Conservation (phyloP, 805 yeast species). For the Lipomyces yamadae region DNA sequence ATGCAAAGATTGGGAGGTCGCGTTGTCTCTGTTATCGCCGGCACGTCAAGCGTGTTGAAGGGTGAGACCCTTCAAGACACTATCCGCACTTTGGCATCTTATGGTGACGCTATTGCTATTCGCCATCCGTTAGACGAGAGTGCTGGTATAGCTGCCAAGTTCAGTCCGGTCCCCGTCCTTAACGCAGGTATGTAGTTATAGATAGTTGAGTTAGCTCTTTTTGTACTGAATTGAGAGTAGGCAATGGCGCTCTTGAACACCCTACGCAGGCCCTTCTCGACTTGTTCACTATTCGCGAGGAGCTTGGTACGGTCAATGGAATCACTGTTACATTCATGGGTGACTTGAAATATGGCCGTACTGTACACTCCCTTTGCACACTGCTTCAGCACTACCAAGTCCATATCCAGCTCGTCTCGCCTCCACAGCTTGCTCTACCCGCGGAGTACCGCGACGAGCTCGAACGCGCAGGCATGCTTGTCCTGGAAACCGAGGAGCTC, state of each 20-base stretch:
- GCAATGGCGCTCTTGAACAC: slow-evolving; percentile 93
- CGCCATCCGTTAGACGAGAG: slow-evolving; percentile 95
- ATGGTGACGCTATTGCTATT: slow-evolving; percentile 94
- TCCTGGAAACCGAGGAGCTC: slow-evolving; percentile 72
- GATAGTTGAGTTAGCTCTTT: neutral
- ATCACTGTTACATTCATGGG: slow-evolving; percentile 99
- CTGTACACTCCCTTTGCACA: slow-evolving; percentile 94
- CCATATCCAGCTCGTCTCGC: slow-evolving; percentile 87
- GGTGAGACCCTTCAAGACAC: slow-evolving; percentile 99
- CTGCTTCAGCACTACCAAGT: slow-evolving; percentile 91
- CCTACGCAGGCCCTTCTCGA: slow-evolving; percentile 99
- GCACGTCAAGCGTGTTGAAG: slow-evolving; percentile 92
- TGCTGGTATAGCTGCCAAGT: slow-evolving; percentile 93
- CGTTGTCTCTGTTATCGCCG: slow-evolving; percentile 83
- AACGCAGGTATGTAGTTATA: slow-evolving; percentile 72
- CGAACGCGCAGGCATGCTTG: slow-evolving; percentile 67
- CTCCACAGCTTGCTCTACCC: slow-evolving; percentile 86
- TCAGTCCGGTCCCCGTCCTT: slow-evolving; percentile 94
- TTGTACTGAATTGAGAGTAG: neutral
- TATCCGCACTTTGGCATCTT: slow-evolving; percentile 89
- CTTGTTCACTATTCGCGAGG: slow-evolving; percentile 97
- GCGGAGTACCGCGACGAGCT: slow-evolving; percentile 70
- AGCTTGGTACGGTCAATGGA: slow-evolving; percentile 97
- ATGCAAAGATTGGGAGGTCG: slow-evolving; percentile 99
- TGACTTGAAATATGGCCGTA: slow-evolving; percentile 96